These are phyloP conservation scores for Actinomortierella ambigua DNA, from an alignment of 371 early-diverging fungal genomes.

Conservation along the genomic window DNA sequence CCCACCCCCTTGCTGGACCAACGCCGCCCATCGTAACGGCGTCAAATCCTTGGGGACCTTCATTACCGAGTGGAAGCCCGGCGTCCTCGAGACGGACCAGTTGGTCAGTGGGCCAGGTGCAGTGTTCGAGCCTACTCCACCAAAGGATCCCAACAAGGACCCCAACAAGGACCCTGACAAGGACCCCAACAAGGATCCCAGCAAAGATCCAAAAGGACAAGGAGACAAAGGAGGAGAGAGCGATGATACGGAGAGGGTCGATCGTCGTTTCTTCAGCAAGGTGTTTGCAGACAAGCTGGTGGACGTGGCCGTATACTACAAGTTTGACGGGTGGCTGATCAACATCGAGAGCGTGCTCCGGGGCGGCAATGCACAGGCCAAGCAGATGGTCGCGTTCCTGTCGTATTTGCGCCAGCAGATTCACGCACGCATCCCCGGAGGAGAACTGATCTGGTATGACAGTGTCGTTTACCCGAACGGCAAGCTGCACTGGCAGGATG, in stretches of 20 bases:
- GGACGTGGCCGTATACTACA: conserved; percentile 60
- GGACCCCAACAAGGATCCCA: too few relatives aligned
- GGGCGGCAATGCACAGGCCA: conserved; percentile 36
- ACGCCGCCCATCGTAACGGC: conserved; percentile 67
- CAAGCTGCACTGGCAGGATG: conserved; percentile 61
- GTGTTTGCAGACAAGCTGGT: conserved; percentile 65
- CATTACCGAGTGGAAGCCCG: conserved; percentile 52
- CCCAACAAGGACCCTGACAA: too few relatives aligned
- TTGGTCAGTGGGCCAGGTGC: conserved; percentile 49
- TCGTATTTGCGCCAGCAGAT: conserved; percentile 51
- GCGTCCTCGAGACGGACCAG: conserved; percentile 50
- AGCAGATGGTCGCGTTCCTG: conserved; percentile 49
- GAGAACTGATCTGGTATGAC: conserved; percentile 58
- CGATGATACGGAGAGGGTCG: conserved; percentile 20
- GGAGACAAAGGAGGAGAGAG: conserved; percentile 3
- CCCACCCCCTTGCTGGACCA: conserved; percentile 68
- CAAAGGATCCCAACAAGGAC: too few relatives aligned
- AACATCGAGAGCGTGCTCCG: conserved; percentile 64
- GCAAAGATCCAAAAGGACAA: too few relatives aligned
- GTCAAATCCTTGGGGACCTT: conserved; percentile 59
- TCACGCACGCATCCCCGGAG: conserved; percentile 54
- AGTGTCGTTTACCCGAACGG: conserved; percentile 35
- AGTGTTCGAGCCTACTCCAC: conserved; percentile 9
- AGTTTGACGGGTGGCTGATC: conserved; percentile 74
- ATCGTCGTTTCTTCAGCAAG: conserved; percentile 38